Evolutionary conservation across 495 filamentous ascomycete species (phyloP).

Genomic region (Cairneyella variabilis): DNA sequence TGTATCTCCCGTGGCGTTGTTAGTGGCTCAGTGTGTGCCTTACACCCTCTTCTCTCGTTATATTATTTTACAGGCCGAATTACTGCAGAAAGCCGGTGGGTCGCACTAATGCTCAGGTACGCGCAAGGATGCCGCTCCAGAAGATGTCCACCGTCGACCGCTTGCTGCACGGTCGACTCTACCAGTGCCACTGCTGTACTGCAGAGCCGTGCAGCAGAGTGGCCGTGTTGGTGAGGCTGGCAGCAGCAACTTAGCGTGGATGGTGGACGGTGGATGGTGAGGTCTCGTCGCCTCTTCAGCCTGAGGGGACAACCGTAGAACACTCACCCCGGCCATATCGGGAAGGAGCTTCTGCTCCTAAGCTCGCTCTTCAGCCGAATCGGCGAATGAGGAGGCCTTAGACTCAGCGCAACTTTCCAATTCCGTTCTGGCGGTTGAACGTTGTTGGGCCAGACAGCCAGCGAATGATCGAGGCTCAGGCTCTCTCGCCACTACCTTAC

Average conservation of each 20-base stretch:
- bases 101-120: slow-evolving; percentile 17
- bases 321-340: slow-evolving; percentile 2
- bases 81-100: slow-evolving; percentile 1
- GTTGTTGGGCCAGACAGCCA: no score
- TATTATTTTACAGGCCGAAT: not conserved
- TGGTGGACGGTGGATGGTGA: not conserved
- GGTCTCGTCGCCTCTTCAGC: slow-evolving; percentile 6
- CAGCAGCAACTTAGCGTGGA: no score
- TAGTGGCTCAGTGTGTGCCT: not conserved
- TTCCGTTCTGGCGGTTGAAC: no score
- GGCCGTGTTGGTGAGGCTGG: no score
- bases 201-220: no score
- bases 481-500: no score
- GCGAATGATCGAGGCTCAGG: no score
- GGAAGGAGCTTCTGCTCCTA: not conserved
- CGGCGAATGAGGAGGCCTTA: no score
- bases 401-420: no score
- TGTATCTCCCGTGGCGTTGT: not conserved
- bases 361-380: no score
- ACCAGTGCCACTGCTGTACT: not conserved
- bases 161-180: not conserved
- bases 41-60: not conserved
- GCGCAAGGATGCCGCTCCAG: slow-evolving; percentile 14
- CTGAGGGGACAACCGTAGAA: not conserved
- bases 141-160: not conserved